A percentile compares a stretch with the other conserved stretches of the same genome.
These are phyloP conservation scores for Fomitopsis serialis DNA, from an alignment of 768 basidiomycete genomes.

Conservation along the genomic window DNA sequence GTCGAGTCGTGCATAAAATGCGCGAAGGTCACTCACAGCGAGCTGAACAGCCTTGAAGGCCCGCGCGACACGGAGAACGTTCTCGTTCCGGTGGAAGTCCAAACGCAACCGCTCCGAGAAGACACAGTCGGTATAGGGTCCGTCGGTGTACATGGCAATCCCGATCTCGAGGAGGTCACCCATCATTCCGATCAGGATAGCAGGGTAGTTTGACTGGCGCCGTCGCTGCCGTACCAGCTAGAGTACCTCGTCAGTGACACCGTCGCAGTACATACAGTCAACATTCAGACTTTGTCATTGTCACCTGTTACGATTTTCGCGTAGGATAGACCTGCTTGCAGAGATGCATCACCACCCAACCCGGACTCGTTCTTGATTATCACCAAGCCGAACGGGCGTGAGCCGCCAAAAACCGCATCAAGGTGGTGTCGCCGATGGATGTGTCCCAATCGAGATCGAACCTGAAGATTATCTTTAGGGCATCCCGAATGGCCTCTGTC, in stretches of 20 bases:
- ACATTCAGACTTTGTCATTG: background rate
- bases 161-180: background rate
- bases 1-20: background rate
- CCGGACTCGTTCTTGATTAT: background rate
- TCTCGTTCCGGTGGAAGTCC: background rate
- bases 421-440: background rate
- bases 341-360: background rate
- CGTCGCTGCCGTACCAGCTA: background rate
- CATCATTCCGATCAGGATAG: background rate
- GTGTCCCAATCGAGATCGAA: no score
- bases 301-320: background rate
- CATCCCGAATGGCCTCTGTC: background rate
- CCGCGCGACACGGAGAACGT: background rate
- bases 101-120: conserved; percentile 1
- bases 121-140: background rate
- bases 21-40: background rate
- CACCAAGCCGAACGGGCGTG: no score
- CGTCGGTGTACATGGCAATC: background rate
- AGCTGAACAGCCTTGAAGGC: background rate
- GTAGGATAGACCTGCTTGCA: background rate
- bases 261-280: background rate
- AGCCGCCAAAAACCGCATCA: no score
- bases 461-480: background rate
- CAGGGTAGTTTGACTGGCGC: background rate
- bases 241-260: background rate